These are phyloP conservation scores for Neurospora cerealis DNA, from an alignment of 495 filamentous ascomycete genomes.

Conservation along the genomic window DNA sequence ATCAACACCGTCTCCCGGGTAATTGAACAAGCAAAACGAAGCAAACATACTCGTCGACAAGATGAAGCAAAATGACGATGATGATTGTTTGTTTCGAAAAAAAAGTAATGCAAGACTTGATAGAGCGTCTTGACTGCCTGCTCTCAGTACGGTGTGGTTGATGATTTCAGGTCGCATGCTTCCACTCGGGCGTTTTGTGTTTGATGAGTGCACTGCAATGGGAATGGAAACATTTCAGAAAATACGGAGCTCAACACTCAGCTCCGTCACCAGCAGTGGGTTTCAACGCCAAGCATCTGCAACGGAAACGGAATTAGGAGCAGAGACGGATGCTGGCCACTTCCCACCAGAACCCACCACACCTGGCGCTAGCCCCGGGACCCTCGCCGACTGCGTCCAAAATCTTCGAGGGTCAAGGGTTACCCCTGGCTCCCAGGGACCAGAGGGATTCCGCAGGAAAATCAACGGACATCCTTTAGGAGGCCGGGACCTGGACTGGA, in stretches of 20 bases:
- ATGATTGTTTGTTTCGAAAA: background rate
- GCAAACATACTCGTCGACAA: background rate
- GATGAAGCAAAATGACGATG: background rate
- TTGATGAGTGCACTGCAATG: background rate
- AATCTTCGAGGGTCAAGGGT: background rate
- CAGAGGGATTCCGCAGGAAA: background rate
- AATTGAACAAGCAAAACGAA: background rate
- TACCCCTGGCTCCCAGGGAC: background rate
- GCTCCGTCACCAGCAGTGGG: background rate
- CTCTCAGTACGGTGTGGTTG: background rate
- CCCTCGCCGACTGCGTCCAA: background rate
- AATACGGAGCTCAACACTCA: background rate
- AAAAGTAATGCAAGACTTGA: background rate
- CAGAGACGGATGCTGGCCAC: background rate
- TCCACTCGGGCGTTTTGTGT: background rate
- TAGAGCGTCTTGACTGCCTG: background rate
- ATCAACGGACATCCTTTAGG: background rate
- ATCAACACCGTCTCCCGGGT: background rate
- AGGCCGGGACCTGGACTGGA: background rate
- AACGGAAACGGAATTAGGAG: background rate
- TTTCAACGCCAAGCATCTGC: background rate
- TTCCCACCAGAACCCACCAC: background rate
- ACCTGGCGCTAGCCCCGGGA: background rate
- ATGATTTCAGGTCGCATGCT: background rate
- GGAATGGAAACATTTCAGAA: background rate